Percentiles rank a stretch among this genome's conserved stretches.
phyloP scores from a whole-genome alignment of 140 eudicot genomes.

The Senecio squalidus region DNA sequence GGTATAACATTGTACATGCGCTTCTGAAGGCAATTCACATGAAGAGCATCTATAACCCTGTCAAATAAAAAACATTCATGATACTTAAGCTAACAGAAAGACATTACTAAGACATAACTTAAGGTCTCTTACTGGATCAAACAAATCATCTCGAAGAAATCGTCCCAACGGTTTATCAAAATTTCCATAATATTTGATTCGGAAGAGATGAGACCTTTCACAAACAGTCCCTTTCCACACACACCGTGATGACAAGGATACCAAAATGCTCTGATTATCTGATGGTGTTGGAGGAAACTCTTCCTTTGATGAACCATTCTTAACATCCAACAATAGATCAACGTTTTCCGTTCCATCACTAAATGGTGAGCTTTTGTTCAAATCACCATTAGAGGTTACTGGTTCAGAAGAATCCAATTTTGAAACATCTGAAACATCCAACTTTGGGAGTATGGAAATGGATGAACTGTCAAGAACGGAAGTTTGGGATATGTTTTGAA shows the following conservation, averaged over 20 bases:
- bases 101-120: not conserved
- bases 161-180: constrained; percentile 97
- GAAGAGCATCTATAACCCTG: constrained; percentile 80
- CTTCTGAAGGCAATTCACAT: constrained; percentile 93
- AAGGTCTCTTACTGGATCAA: constrained; percentile 76
- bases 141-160: constrained; percentile 77
- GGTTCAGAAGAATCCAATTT: constrained; percentile 20
- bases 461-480: constrained; percentile 16
- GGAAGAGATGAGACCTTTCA: constrained; percentile 91
- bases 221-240: constrained; percentile 98
- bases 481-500: constrained; percentile 14
- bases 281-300: constrained; percentile 95
- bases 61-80: constrained; percentile 11
- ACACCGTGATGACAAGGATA: constrained; percentile 88
- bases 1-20: constrained; percentile 95
- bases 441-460: constrained; percentile 23
- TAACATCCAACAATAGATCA: constrained; percentile 26
- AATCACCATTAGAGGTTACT: constrained; percentile 20
- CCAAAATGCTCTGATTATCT: constrained; percentile 92
- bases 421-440: constrained; percentile 17
- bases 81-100: constrained; percentile 1
- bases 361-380: constrained; percentile 14
- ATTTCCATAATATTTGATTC: constrained; percentile 89
- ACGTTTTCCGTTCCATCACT: constrained; percentile 13
- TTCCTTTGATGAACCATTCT: constrained; percentile 47